These are phyloP conservation scores for Scenedesmus sp. DNA, from an alignment of 163 green algal genomes.

Conservation along the genomic window DNA sequence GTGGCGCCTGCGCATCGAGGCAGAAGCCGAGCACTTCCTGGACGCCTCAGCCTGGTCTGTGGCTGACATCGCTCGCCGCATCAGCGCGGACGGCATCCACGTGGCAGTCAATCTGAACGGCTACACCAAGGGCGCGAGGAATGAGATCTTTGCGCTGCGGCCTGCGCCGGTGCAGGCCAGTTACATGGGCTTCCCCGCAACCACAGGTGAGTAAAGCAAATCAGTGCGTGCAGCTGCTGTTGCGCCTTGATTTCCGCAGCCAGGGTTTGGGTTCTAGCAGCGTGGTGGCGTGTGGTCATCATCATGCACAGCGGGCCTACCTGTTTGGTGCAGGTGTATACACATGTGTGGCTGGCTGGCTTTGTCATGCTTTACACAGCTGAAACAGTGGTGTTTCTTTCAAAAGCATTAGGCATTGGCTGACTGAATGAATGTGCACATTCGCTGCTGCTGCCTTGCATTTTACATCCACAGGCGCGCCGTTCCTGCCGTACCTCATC, in stretches of 20 bases:
- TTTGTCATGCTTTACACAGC: background rate
- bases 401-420: background rate
- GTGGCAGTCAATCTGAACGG: slow-evolving; percentile 92
- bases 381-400: background rate
- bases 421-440: background rate
- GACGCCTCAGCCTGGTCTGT: slow-evolving; percentile 78
- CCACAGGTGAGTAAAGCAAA: slow-evolving; percentile 62
- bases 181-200: slow-evolving; percentile 95
- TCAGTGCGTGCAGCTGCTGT: background rate
- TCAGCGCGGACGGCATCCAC: slow-evolving; percentile 84
- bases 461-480: slow-evolving; percentile 56
- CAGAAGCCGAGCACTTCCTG: slow-evolving; percentile 85
- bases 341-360: no score
- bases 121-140: slow-evolving; percentile 92
- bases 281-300: no score
- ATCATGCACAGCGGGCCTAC: no score
- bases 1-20: slow-evolving; percentile 84
- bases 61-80: slow-evolving; percentile 73
- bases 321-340: no score
- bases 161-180: slow-evolving; percentile 87
- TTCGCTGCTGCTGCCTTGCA: background rate
- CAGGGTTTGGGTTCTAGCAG: no score
- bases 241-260: no score
- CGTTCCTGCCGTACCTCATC: slow-evolving; percentile 90
- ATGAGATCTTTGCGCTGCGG: slow-evolving; percentile 92